Conservation (phyloP, 202 grass and related monocot species). For the Alloteropsis angusta region DNA sequence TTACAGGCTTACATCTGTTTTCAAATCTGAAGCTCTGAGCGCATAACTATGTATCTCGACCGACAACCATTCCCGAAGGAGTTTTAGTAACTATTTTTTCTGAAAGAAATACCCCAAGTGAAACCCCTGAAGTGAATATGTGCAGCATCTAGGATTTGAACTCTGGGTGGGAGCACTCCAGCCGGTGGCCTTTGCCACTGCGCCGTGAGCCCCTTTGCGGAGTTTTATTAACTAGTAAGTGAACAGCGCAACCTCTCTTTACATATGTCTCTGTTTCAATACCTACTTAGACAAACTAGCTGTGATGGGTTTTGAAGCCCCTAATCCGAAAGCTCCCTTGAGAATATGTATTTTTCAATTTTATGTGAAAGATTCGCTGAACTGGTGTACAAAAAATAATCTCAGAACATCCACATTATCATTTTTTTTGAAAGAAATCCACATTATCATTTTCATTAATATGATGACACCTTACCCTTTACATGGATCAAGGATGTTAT, state of each 20-base stretch:
- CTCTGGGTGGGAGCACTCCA: too few relatives aligned
- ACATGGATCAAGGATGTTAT: neutral
- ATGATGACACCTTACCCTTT: neutral
- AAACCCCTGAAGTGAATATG: too few relatives aligned
- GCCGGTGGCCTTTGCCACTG: too few relatives aligned
- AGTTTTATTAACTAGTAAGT: neutral
- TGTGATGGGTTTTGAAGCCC: neutral
- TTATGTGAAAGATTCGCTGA: neutral
- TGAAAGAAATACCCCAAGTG: too few relatives aligned
- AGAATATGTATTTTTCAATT: neutral
- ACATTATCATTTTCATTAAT: neutral
- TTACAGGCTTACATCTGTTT: neutral
- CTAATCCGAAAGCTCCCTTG: neutral
- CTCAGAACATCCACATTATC: neutral
- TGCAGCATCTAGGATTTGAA: too few relatives aligned
- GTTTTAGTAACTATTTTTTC: neutral
- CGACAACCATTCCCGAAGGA: neutral
- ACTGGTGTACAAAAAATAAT: neutral
- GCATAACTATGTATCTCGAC: neutral
- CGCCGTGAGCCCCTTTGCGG: too few relatives aligned
- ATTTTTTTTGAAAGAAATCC: too few relatives aligned
- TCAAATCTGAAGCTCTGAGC: neutral
- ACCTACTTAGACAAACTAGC: neutral
- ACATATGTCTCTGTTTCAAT: neutral
- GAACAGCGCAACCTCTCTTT: neutral